Percentiles rank a stretch among this genome's conserved stretches.
phyloP scores from a whole-genome alignment of 306 rosid genomes.

The Senna siamea region DNA sequence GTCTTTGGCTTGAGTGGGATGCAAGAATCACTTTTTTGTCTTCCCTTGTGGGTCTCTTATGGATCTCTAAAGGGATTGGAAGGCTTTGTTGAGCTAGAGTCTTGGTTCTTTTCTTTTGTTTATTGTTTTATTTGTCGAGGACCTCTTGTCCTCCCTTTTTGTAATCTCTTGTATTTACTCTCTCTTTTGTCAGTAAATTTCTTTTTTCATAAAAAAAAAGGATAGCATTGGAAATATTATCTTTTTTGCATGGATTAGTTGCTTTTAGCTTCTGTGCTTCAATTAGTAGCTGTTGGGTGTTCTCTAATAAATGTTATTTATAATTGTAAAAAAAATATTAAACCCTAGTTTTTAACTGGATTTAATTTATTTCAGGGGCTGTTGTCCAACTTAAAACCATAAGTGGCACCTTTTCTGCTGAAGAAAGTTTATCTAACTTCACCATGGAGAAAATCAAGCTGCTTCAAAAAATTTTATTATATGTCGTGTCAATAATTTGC shows the following conservation, averaged over 20 bases:
- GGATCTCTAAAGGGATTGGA: no score
- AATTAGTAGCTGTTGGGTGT: constrained; percentile 12
- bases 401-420: constrained; percentile 66
- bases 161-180: no score
- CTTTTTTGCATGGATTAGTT: background rate
- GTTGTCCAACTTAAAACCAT: constrained; percentile 94
- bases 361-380: constrained; percentile 69
- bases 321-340: background rate
- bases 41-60: no score
- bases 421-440: constrained; percentile 65
- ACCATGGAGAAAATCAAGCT: constrained; percentile 67
- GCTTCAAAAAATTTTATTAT: constrained; percentile 74
- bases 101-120: no score
- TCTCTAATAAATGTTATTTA: constrained; percentile 11
- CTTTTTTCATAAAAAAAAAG: background rate
- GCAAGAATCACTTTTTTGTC: no score
- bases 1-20: no score
- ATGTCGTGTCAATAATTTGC: constrained; percentile 73
- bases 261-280: constrained; percentile 23
- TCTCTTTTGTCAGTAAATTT: no score
- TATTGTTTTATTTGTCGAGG: no score
- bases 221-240: background rate
- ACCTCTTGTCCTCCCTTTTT: no score
- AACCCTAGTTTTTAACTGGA: constrained; percentile 38
- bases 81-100: no score